These are phyloP conservation scores for Juglanconis juglandina DNA, from an alignment of 2,329 filamentous ascomycete genomes.

Conservation along the genomic window DNA sequence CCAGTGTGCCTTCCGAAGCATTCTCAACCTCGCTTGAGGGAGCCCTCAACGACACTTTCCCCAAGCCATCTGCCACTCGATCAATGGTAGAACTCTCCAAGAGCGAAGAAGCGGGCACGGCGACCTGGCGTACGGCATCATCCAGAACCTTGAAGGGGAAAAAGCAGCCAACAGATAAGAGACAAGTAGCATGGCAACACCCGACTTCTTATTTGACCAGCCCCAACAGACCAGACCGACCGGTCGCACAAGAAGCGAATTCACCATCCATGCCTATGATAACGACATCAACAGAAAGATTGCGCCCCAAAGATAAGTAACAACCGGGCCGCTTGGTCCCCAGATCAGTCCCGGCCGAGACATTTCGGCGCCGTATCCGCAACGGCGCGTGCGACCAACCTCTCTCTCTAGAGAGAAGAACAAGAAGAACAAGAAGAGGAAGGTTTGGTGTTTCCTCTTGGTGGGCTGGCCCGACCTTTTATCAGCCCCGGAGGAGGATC, in stretches of 20 bases:
- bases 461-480: neutral
- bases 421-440: too few relatives aligned
- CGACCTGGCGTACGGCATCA: neutral
- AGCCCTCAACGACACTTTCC: neutral
- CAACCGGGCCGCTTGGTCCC: neutral
- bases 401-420: too few relatives aligned
- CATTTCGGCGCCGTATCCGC: too few relatives aligned
- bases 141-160: neutral
- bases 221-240: neutral
- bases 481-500: neutral
- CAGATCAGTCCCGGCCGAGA: too few relatives aligned
- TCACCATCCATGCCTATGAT: slow-evolving; percentile 14
- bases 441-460: too few relatives aligned
- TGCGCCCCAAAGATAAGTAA: slow-evolving; percentile 8
- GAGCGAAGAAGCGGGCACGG: neutral
- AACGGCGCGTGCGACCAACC: neutral
- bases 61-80: too few relatives aligned
- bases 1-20: neutral
- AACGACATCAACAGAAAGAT: slow-evolving; percentile 13
- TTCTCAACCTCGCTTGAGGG: neutral
- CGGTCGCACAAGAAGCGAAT: neutral
- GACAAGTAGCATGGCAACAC: neutral
- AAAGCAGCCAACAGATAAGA: neutral
- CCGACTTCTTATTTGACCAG: neutral
- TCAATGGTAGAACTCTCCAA: neutral